These are phyloP conservation scores for Steccherinum ochraceum DNA, from an alignment of 768 basidiomycete species.

Conservation along the genomic window DNA sequence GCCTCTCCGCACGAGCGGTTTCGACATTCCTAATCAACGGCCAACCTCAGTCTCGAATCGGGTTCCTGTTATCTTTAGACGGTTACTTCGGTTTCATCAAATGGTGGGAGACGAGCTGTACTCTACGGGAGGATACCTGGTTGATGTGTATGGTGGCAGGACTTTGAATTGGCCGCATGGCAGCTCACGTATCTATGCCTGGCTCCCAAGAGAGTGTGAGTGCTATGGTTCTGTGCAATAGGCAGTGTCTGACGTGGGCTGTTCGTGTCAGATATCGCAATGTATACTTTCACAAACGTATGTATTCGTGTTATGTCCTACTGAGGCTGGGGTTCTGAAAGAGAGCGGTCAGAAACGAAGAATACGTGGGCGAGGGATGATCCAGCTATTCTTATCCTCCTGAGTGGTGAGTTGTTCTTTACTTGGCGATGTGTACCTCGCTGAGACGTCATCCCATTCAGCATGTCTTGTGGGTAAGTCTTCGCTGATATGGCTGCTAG, in stretches of 20 bases:
- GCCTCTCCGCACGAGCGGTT: constrained; percentile 6
- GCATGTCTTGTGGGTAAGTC: constrained; percentile 68
- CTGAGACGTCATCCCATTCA: constrained; percentile 34
- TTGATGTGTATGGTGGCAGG: constrained; percentile 39
- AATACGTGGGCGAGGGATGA: constrained; percentile 98
- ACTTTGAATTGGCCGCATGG: constrained; percentile 96
- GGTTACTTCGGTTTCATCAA: constrained; percentile 77
- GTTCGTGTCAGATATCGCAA: constrained; percentile 67
- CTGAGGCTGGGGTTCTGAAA: no score
- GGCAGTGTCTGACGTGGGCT: no score
- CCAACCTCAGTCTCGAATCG: constrained; percentile 35
- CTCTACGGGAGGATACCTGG: no score
- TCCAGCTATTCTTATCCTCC: constrained; percentile 87
- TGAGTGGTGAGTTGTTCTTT: background rate
- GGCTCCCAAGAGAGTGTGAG: constrained; percentile 86
- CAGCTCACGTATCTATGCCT: constrained; percentile 92
- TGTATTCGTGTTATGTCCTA: no score
- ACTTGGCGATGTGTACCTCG: background rate
- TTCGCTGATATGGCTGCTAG: background rate
- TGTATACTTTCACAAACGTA: constrained; percentile 97
- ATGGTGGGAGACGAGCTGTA: no score
- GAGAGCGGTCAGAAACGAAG: constrained; percentile 91
- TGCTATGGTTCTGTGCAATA: background rate
- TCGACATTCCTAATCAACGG: constrained; percentile 3
- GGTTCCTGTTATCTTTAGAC: constrained; percentile 73